Conservation (phyloP, 371 early-diverging fungal species). For the Mucor lusitanicus region DNA sequence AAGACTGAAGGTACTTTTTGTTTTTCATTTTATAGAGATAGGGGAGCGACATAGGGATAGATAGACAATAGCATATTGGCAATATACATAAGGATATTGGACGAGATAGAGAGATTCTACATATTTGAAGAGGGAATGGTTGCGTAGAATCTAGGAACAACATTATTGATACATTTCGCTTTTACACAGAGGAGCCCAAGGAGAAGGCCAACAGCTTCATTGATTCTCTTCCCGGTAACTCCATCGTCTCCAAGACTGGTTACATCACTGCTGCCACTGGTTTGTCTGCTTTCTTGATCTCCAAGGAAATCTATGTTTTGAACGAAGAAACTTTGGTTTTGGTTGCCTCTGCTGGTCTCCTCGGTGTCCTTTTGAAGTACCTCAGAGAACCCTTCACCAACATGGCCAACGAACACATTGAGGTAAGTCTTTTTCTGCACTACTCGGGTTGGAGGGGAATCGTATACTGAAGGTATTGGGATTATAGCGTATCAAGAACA, state of each 20-base stretch:
- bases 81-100: neutral
- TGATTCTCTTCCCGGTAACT: conserved; percentile 89
- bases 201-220: conserved; percentile 89
- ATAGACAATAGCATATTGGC: neutral
- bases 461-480: neutral
- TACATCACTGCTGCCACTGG: conserved; percentile 85
- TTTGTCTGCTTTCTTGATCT: conserved; percentile 86
- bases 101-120: neutral
- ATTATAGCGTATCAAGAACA: conserved; percentile 69
- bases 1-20: conserved; percentile 29
- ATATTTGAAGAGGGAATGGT: neutral
- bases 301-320: conserved; percentile 96
- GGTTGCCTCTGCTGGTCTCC: conserved; percentile 72
- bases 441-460: neutral
- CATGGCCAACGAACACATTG: conserved; percentile 83
- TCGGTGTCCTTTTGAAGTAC: conserved; percentile 71
- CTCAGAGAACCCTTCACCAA: conserved; percentile 84
- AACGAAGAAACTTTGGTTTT: conserved; percentile 93
- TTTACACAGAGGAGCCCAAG: conserved; percentile 52
- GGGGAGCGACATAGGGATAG: neutral
- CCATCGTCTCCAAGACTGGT: conserved; percentile 86
- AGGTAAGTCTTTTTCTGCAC: conserved; percentile 42
- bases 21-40: neutral
- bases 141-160: neutral
- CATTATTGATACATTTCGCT: neutral